Percentiles rank a stretch among this genome's conserved stretches.
Conservation (phyloP, 78 protist genomes). For the Isochrysis galbana region DNA sequence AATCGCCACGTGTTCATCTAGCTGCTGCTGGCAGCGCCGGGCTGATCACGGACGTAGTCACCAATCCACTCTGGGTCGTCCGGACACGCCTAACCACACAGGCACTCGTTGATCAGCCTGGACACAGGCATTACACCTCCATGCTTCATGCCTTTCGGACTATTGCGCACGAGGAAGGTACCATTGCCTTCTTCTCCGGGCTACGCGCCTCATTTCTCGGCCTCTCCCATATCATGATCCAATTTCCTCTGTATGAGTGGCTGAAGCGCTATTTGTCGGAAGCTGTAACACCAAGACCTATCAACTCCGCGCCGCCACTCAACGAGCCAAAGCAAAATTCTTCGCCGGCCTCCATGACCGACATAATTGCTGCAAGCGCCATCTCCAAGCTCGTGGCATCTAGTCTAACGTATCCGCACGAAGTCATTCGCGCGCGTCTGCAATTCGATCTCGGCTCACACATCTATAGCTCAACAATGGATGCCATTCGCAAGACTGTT, state of each 20-base stretch:
- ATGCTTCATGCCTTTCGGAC: neutral
- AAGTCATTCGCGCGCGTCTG: neutral
- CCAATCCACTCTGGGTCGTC: neutral
- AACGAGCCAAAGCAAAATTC: neutral
- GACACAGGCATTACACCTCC: neutral
- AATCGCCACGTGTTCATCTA: neutral
- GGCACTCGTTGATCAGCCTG: neutral
- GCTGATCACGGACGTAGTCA: neutral
- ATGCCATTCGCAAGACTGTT: neutral
- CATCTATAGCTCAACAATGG: neutral
- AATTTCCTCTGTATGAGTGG: neutral
- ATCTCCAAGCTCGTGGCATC: neutral
- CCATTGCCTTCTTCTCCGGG: neutral
- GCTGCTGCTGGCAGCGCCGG: neutral
- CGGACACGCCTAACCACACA: neutral
- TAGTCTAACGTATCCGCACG: neutral
- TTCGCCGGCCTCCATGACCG: neutral
- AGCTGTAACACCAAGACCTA: neutral
- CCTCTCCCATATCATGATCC: neutral
- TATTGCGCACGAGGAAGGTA: neutral
- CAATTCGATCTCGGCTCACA: neutral
- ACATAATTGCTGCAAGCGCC: neutral
- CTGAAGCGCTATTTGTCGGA: neutral
- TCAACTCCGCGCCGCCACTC: neutral
- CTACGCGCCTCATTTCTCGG: neutral